Conservation (phyloP, 768 basidiomycete species). For the Boletellus sp. region DNA sequence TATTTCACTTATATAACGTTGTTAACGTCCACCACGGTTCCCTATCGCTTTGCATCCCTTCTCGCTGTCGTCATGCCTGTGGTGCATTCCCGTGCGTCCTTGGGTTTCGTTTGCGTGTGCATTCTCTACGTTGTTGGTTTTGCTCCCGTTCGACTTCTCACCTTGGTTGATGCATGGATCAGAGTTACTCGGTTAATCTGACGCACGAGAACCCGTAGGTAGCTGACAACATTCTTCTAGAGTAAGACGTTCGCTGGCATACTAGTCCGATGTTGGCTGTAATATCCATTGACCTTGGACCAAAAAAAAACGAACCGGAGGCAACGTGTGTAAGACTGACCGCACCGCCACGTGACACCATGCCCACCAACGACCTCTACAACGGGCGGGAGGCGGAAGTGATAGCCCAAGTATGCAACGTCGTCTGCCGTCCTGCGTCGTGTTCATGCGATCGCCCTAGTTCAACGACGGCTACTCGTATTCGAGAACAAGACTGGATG, state of each 20-base stretch:
- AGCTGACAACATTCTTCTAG: slow-evolving; percentile 20
- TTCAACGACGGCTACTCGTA: slow-evolving; percentile 53
- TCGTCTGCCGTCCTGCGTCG: neutral
- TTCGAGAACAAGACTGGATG: slow-evolving; percentile 31
- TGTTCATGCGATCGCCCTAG: slow-evolving; percentile 39
- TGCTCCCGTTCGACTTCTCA: slow-evolving; percentile 9
- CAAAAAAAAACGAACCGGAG: slow-evolving; percentile 11
- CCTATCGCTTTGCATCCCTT: slow-evolving; percentile 24
- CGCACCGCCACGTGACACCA: slow-evolving; percentile 8
- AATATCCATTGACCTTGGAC: slow-evolving; percentile 23
- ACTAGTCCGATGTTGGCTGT: slow-evolving; percentile 28
- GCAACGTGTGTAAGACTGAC: slow-evolving; percentile 22
- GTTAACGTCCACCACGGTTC: slow-evolving; percentile 26
- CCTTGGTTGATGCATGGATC: slow-evolving; percentile 16
- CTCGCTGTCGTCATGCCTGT: slow-evolving; percentile 14
- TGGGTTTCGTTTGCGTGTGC: slow-evolving; percentile 10
- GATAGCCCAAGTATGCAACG: slow-evolving; percentile 22
- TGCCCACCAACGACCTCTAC: slow-evolving; percentile 24
- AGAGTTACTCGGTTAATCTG: slow-evolving; percentile 11
- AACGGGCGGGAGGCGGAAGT: slow-evolving; percentile 30
- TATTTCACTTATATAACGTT: slow-evolving; percentile 36
- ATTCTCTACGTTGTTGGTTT: slow-evolving; percentile 23
- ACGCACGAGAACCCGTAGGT: slow-evolving; percentile 17
- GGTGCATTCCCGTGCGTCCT: slow-evolving; percentile 20
- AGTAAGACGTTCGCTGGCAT: slow-evolving; percentile 28